Percentiles rank a stretch among this genome's conserved stretches.
phyloP scores from a whole-genome alignment of 106 monocot genomes.

The Dactylorhiza incarnata region DNA sequence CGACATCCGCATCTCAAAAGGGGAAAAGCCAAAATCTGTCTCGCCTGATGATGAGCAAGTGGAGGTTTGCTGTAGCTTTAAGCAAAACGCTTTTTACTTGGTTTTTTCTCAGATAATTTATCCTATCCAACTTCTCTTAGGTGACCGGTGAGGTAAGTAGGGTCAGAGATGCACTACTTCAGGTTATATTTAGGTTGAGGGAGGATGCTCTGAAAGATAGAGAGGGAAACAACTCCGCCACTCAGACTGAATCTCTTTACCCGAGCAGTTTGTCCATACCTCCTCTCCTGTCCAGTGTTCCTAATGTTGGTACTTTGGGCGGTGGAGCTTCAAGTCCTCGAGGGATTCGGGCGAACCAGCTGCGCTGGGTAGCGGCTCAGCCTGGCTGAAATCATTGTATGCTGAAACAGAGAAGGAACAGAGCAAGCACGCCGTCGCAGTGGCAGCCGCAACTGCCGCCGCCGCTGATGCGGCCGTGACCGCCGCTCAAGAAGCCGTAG shows the following conservation, averaged over 20 bases:
- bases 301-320: constrained; percentile 28
- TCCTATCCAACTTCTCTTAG: constrained; percentile 26
- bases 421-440: too few species aligned
- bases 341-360: too few species aligned
- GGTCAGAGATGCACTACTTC: constrained; percentile 74
- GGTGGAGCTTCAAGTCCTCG: too few species aligned
- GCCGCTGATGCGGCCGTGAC: too few species aligned
- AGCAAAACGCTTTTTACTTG: not conserved
- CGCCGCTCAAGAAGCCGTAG: too few species aligned
- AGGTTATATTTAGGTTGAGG: constrained; percentile 74
- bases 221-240: constrained; percentile 29
- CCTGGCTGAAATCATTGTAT: too few species aligned
- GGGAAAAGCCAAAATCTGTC: too few species aligned
- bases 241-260: constrained; percentile 35
- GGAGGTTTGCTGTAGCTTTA: constrained; percentile 43
- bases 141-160: constrained; percentile 62
- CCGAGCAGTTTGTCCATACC: constrained; percentile 32
- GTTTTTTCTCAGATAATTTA: not conserved
- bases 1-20: too few species aligned
- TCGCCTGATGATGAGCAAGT: too few species aligned
- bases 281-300: constrained; percentile 28
- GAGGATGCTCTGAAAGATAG: constrained; percentile 66
- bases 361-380: too few species aligned
- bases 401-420: constrained; percentile 59
- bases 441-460: too few species aligned